Evolutionary conservation across 2,329 filamentous ascomycete genomes (phyloP).

Genomic region (Fusarium stilboides): DNA sequence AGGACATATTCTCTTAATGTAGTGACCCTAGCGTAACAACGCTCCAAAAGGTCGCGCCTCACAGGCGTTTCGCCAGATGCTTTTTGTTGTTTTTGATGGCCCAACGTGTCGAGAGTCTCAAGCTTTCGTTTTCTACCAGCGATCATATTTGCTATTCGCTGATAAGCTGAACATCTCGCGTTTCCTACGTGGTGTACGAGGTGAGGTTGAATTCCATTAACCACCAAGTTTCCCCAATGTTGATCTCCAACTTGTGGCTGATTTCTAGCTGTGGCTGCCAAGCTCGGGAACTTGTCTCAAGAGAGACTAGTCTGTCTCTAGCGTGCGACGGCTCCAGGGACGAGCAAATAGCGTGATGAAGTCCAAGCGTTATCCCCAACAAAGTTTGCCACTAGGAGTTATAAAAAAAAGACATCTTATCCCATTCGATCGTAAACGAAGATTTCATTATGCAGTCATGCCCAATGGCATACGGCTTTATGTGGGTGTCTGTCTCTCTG

Average conservation of each 20-base stretch:
- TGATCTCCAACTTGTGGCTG: slow-evolving; percentile 33
- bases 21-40: slow-evolving; percentile 76
- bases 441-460: background rate
- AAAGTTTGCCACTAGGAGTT: slow-evolving; percentile 15
- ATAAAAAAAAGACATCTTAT: slow-evolving; percentile 3
- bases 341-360: slow-evolving; percentile 10
- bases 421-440: slow-evolving; percentile 12
- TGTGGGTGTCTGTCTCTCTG: background rate
- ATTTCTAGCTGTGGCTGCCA: slow-evolving; percentile 23
- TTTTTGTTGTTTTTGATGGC: slow-evolving; percentile 29
- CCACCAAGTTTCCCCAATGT: slow-evolving; percentile 8
- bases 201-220: slow-evolving; percentile 8
- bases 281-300: slow-evolving; percentile 9
- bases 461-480: background rate
- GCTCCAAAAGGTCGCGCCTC: slow-evolving; percentile 75
- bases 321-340: slow-evolving; percentile 27
- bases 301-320: background rate
- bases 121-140: slow-evolving; percentile 50
- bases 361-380: slow-evolving; percentile 22
- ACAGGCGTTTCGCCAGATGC: slow-evolving; percentile 43
- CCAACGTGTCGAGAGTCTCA: slow-evolving; percentile 44
- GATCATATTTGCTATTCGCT: slow-evolving; percentile 43
- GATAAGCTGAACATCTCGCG: slow-evolving; percentile 28
- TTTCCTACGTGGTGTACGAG: slow-evolving; percentile 4
- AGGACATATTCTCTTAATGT: slow-evolving; percentile 81